These are phyloP conservation scores for Wakefieldia striispora DNA, from an alignment of 768 basidiomycete species.

Conservation along the genomic window DNA sequence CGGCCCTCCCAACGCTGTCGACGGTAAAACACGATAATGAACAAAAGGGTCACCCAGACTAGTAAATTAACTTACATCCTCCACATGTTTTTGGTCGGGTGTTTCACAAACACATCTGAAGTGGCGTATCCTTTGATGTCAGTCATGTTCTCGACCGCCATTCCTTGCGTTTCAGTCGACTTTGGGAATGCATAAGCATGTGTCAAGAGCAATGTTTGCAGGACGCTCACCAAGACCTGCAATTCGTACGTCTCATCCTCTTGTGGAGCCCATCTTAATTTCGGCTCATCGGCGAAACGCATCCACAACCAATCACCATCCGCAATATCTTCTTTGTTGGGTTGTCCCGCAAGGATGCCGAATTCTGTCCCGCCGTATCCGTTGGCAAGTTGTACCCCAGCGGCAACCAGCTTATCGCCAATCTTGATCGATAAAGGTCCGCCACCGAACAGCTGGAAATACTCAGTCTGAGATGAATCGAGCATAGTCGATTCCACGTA, in stretches of 20 bases:
- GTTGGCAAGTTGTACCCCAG: constrained; percentile 33
- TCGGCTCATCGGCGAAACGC: constrained; percentile 19
- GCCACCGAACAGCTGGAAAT: constrained; percentile 36
- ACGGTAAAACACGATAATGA: background rate
- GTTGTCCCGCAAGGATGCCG: constrained; percentile 6
- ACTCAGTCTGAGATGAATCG: too few species aligned
- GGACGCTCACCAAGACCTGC: constrained; percentile 33
- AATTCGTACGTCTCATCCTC: constrained; percentile 37
- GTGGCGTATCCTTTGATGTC: constrained; percentile 43
- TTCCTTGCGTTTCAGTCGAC: constrained; percentile 7
- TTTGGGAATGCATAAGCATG: background rate
- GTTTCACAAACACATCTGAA: constrained; percentile 41
- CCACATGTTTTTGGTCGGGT: constrained; percentile 43
- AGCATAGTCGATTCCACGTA: constrained; percentile 13
- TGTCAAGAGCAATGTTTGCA: background rate
- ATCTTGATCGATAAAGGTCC: constrained; percentile 35
- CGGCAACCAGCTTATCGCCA: constrained; percentile 33
- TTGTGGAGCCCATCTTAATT: constrained; percentile 30
- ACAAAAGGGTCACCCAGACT: background rate
- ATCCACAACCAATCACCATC: constrained; percentile 38
- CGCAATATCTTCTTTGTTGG: constrained; percentile 10
- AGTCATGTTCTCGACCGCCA: constrained; percentile 34
- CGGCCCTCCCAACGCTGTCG: constrained; percentile 37
- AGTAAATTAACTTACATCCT: constrained; percentile 23
- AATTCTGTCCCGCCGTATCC: constrained; percentile 39